These are phyloP conservation scores for Arachis hypogaea DNA, from an alignment of 306 rosid species.

Conservation along the genomic window DNA sequence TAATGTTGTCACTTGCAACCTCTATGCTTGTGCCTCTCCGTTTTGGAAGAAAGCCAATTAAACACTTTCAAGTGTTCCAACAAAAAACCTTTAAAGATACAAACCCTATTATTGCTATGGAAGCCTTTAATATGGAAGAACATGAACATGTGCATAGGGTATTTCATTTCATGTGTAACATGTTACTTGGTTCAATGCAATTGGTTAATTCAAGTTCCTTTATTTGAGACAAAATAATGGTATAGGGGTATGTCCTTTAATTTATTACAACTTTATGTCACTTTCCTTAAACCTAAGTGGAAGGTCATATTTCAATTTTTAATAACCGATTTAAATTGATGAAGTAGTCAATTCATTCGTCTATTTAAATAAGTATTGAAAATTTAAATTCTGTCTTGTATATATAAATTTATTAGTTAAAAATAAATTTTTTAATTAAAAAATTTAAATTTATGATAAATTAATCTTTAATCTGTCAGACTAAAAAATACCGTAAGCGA, in stretches of 20 bases:
- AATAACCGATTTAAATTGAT: neutral
- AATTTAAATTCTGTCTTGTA: no score
- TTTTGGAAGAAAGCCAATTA: neutral
- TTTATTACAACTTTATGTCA: neutral
- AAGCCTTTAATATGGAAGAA: neutral
- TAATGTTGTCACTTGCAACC: neutral
- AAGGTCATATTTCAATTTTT: neutral
- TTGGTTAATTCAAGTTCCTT: constrained; percentile 16
- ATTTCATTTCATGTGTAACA: neutral
- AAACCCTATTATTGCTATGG: neutral
- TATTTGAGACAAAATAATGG: constrained; percentile 26
- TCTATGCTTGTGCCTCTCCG: neutral
- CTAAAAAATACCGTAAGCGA: no score
- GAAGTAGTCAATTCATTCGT: no score
- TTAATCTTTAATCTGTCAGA: neutral
- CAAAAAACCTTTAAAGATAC: neutral
- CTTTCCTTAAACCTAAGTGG: neutral
- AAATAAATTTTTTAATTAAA: no score
- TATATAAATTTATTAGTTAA: no score
- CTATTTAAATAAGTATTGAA: no score
- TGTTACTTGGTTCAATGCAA: constrained; percentile 1
- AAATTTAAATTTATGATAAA: no score
- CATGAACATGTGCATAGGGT: no score
- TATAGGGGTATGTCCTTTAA: neutral
- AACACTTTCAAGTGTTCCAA: constrained; percentile 18